Percentiles rank a stretch among this genome's conserved stretches.
Evolutionary conservation across 352 stramenopile genomes (phyloP).

Genomic region (Elongisporangium senticosum): DNA sequence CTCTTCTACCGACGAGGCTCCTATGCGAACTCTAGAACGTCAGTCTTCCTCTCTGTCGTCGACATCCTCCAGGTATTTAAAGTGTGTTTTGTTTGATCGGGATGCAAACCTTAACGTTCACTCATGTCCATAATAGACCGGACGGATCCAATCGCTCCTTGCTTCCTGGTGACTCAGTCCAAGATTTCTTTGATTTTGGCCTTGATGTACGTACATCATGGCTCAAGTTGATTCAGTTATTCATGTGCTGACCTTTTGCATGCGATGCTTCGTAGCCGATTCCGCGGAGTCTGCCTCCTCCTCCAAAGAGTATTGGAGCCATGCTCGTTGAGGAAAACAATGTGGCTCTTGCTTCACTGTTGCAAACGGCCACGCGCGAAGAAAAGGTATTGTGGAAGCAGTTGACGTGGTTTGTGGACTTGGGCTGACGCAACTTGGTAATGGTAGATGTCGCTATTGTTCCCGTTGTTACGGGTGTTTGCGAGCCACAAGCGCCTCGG

Average conservation of each 20-base stretch:
- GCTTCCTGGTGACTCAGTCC: background rate
- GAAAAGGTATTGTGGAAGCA: conserved; percentile 38
- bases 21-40: background rate
- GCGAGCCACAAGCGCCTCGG: conserved; percentile 51
- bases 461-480: conserved; percentile 61
- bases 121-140: background rate
- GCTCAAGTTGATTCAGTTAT: background rate
- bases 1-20: background rate
- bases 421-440: background rate
- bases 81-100: background rate
- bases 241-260: background rate
- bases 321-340: conserved; percentile 70
- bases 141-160: background rate
- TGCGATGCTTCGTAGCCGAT: background rate
- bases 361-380: conserved; percentile 65
- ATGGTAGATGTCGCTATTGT: conserved; percentile 46
- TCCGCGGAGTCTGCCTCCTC: background rate
- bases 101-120: background rate
- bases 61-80: background rate
- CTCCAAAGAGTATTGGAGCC: conserved; percentile 34
- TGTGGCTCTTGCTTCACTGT: conserved; percentile 63
- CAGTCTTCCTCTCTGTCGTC: background rate
- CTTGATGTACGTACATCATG: background rate
- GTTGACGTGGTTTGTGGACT: background rate
- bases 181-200: background rate